These are phyloP conservation scores for Solanum hybrid DNA, from an alignment of 305 asterid genomes.

Conservation along the genomic window DNA sequence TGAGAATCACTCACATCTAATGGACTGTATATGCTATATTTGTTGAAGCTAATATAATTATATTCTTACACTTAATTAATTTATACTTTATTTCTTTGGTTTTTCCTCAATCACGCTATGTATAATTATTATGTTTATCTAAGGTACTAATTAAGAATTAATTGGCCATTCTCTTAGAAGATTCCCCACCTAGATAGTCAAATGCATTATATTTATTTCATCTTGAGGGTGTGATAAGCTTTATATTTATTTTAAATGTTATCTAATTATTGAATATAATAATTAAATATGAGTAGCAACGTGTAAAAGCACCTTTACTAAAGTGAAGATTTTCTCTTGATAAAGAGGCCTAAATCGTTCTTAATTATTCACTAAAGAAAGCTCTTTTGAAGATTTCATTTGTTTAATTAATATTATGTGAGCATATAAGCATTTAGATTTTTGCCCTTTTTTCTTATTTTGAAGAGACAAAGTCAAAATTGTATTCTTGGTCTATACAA, in stretches of 20 bases:
- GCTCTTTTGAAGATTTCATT: background rate
- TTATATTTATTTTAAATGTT: background rate
- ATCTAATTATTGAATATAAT: background rate
- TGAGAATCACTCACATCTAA: conserved; percentile 27
- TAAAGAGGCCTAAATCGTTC: background rate
- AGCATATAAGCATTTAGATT: background rate
- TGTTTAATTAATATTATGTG: background rate
- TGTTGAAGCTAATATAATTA: background rate
- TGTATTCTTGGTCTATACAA: background rate
- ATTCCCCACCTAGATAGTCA: background rate
- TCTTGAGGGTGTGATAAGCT: background rate
- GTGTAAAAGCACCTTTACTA: background rate
- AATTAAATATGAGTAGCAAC: background rate
- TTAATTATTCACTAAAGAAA: background rate
- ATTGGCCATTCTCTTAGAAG: background rate
- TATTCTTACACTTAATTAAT: background rate
- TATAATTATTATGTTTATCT: background rate
- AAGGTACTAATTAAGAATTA: background rate
- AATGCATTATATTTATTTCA: background rate
- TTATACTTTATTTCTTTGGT: background rate
- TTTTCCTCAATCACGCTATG: background rate
- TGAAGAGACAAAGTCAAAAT: background rate
- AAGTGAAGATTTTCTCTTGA: background rate
- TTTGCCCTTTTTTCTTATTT: background rate
- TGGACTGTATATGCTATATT: conserved; percentile 30